Percentiles rank a stretch among this genome's conserved stretches.
phyloP scores from a whole-genome alignment of 441 rosid species.

The Croton laevigatus region DNA sequence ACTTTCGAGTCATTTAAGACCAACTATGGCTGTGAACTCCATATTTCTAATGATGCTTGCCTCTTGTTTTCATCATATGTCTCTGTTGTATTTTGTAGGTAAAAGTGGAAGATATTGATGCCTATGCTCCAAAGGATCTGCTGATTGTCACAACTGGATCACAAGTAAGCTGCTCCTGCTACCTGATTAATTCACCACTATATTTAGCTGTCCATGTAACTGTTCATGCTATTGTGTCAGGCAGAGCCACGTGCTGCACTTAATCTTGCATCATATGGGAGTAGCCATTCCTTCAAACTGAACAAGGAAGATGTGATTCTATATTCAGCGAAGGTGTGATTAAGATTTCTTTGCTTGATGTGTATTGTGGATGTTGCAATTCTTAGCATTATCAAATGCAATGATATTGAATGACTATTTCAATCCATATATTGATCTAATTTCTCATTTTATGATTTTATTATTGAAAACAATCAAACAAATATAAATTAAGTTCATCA shows the following conservation, averaged over 20 bases:
- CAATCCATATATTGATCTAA: neutral
- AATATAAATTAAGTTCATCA: neutral
- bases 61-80: slow-evolving; percentile 15
- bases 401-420: neutral
- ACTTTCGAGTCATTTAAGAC: neutral
- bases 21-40: neutral
- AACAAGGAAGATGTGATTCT: slow-evolving; percentile 79
- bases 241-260: slow-evolving; percentile 99
- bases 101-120: slow-evolving; percentile 91
- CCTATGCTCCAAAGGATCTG: slow-evolving; percentile 90
- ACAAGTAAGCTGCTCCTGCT: slow-evolving; percentile 60
- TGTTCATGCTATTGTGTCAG: slow-evolving; percentile 45
- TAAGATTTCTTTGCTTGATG: neutral
- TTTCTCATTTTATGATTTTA: neutral
- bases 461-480: neutral
- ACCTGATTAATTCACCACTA: slow-evolving; percentile 15
- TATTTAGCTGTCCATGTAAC: slow-evolving; percentile 30
- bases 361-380: neutral
- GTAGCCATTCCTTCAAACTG: slow-evolving; percentile 82
- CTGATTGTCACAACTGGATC: slow-evolving; percentile 96
- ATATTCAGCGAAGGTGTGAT: slow-evolving; percentile 82
- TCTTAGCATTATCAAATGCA: neutral
- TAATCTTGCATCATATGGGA: slow-evolving; percentile 95
- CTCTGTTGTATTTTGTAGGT: slow-evolving; percentile 40
- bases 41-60: neutral